phyloP scores from a whole-genome alignment of 2,329 filamentous ascomycete genomes.

The Ceratocystis cacaofunesta region DNA sequence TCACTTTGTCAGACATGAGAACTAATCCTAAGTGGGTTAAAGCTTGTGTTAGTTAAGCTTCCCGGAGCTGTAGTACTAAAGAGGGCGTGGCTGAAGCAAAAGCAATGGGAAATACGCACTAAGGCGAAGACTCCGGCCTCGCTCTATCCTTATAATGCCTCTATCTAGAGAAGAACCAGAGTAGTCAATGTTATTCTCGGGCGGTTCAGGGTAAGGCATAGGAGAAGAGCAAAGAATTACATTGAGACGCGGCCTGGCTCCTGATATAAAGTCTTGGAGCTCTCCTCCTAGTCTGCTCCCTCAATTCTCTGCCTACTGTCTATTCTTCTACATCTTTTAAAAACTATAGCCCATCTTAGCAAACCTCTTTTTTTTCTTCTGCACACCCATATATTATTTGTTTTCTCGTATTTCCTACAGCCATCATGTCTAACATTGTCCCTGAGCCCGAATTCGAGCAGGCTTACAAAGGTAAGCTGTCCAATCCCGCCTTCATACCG shows the following conservation, averaged over 20 bases:
- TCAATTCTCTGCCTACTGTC: background rate
- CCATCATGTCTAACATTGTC: conserved; percentile 65
- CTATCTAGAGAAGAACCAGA: background rate
- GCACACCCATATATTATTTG: background rate
- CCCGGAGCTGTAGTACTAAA: background rate
- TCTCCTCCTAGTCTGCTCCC: background rate
- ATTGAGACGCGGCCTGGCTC: background rate
- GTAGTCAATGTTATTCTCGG: background rate
- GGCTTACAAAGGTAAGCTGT: conserved; percentile 70
- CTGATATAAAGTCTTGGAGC: conserved; percentile 10
- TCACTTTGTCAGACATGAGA: background rate
- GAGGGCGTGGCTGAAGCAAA: background rate
- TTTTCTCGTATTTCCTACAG: background rate
- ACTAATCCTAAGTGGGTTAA: background rate
- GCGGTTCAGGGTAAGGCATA: background rate
- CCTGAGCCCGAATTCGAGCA: conserved; percentile 96
- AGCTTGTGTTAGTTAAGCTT: conserved; percentile 2
- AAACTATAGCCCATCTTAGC: background rate
- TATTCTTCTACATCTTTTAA: background rate
- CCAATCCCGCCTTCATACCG: background rate
- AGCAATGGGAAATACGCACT: background rate
- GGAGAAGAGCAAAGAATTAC: too few species aligned
- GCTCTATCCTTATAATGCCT: background rate
- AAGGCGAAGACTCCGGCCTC: conserved; percentile 8
- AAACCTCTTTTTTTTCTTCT: background rate